Evolutionary conservation across 2,329 filamentous ascomycete species (phyloP), one percentile per base, ranked within the genome.

Genomic region (Phialophora chinensis): DNA sequence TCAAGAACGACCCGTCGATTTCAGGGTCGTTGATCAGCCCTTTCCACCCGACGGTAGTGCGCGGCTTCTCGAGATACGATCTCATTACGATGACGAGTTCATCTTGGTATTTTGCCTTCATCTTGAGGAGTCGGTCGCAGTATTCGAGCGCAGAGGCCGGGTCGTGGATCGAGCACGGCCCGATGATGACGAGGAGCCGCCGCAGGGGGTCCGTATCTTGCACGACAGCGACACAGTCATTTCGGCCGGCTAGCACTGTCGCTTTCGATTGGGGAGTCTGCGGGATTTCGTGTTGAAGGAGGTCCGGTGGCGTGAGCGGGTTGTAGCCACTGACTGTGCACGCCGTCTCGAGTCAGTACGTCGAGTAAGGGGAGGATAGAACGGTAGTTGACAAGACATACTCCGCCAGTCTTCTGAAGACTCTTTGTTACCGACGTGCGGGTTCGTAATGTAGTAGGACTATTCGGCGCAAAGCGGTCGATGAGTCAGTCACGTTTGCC

Each of bases 21-120:
- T 98, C 93, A 2, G 95, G 95, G 79, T 99, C 95, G 81, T 99
- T 99, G 86, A 99, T 97, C 79, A 99, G 85, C 60, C 95, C 95
- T 83, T 99, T 99, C 95, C 95, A 99, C 77, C 95, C 95, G 58
- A 99, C 93, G 0, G 95, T 99, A 58, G 95, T 99, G 68, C 95
- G 90, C 50, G 95, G 95, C 86, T 99, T 99, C 85, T 99, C 95
- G 60, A 99, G 90, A 86, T 99, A 99, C 77, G 93, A 93, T 74
- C 95, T 92, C 95, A 99, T 99, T 76, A 99, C 89, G 78, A 99
- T 91, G 79, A 89, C 89, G 55, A 99, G 86, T 77, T 98, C 93
- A 73, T 88, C 84, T 68, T 89, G 88, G 69, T 97, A 89, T 84
- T 90, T 92, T 71, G 91, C 87, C 67, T 93, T 87, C 56, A 97